Evolutionary conservation across 257 asterid genomes (phyloP).

Genomic region (Solanum sitiens): DNA sequence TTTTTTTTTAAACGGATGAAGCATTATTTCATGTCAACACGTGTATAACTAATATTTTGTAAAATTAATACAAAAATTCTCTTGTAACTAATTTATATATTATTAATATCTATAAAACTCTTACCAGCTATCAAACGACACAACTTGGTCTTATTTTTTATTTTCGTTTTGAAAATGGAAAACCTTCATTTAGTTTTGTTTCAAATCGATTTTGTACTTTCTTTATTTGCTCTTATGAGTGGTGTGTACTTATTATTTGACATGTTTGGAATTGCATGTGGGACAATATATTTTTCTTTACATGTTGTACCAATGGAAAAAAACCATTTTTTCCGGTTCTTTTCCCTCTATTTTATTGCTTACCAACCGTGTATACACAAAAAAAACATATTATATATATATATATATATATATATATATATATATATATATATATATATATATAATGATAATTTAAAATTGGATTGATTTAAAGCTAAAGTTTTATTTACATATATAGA

Average conservation of each 20-base stretch:
- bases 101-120: not conserved
- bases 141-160: not conserved
- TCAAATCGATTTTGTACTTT: not conserved
- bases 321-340: not conserved
- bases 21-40: not conserved
- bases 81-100: not conserved
- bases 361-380: too few species aligned
- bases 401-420: too few species aligned
- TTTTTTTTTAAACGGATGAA: too few species aligned
- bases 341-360: not conserved
- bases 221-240: not conserved
- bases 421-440: too few species aligned
- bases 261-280: not conserved
- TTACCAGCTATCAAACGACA: not conserved
- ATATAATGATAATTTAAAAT: too few species aligned
- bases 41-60: not conserved
- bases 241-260: not conserved
- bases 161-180: not conserved
- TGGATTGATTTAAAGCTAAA: too few species aligned
- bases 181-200: not conserved
- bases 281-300: not conserved
- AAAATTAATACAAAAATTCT: not conserved
- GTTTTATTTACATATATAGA: too few species aligned
- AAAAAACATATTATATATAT: too few species aligned
- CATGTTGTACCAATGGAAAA: not conserved